Percentiles rank a stretch among this genome's conserved stretches.
Conservation (phyloP, 352 stramenopile genomes). For the Phytophthora lateralis region DNA sequence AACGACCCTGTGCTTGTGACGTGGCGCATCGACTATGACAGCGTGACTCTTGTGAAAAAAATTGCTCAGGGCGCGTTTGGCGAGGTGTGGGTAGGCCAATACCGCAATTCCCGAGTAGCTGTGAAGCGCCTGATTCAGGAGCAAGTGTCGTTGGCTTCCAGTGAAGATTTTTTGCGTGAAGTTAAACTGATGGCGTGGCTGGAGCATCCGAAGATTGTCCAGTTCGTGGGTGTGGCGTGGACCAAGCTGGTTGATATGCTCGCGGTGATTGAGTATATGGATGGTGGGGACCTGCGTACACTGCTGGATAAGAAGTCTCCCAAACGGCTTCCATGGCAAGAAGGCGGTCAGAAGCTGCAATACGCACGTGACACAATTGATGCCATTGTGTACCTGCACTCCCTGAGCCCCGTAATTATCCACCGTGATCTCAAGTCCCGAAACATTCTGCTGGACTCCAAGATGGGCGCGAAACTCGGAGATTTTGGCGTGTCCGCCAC, state of each 20-base stretch:
- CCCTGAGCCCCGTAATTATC: slow-evolving; percentile 64
- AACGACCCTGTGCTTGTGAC: slow-evolving; percentile 76
- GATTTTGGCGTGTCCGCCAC: slow-evolving; percentile 72
- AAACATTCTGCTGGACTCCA: slow-evolving; percentile 69
- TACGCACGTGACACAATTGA: slow-evolving; percentile 70
- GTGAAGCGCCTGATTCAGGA: slow-evolving; percentile 65
- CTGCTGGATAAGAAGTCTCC: slow-evolving; percentile 51
- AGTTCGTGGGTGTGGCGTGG: slow-evolving; percentile 79
- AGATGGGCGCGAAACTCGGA: slow-evolving; percentile 66
- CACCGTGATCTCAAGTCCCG: slow-evolving; percentile 77
- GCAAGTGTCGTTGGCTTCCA: slow-evolving; percentile 49
- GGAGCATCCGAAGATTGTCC: slow-evolving; percentile 67
- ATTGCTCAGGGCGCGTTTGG: slow-evolving; percentile 73
- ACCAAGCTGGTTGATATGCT: slow-evolving; percentile 72
- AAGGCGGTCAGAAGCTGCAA: slow-evolving; percentile 44
- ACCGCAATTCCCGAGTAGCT: slow-evolving; percentile 58
- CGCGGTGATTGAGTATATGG: slow-evolving; percentile 75
- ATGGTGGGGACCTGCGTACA: slow-evolving; percentile 61
- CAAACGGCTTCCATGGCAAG: slow-evolving; percentile 31
- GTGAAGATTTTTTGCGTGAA: slow-evolving; percentile 68
- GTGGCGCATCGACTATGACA: slow-evolving; percentile 74
- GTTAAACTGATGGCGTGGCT: slow-evolving; percentile 79
- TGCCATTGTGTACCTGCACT: slow-evolving; percentile 75
- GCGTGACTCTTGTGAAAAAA: slow-evolving; percentile 64
- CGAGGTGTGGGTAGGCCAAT: slow-evolving; percentile 76